Evolutionary conservation across 148 eudicot genomes (phyloP).

Genomic region (Mesembryanthemum crystallinum): DNA sequence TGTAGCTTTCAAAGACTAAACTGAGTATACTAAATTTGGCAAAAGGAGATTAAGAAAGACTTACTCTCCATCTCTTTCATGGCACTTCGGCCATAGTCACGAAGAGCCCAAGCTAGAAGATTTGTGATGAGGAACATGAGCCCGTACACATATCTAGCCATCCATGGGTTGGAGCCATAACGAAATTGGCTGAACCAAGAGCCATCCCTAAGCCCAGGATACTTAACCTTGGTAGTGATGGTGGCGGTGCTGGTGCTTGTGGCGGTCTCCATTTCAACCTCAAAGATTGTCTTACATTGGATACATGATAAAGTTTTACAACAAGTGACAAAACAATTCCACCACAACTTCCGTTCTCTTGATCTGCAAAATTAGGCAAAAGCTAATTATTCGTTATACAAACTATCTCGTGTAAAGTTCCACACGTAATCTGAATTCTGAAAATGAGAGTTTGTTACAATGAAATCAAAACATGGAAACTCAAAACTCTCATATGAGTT

Average conservation of each 20-base stretch:
- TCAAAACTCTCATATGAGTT: background rate
- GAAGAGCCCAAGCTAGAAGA: constrained; percentile 81
- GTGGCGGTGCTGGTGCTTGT: constrained; percentile 21
- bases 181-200: constrained; percentile 70
- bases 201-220: constrained; percentile 50
- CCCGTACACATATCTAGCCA: constrained; percentile 87
- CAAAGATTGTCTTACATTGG: constrained; percentile 5
- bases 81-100: constrained; percentile 65
- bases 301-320: background rate
- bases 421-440: background rate
- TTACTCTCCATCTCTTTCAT: constrained; percentile 58
- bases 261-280: constrained; percentile 42
- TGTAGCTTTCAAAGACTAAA: background rate
- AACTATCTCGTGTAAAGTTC: background rate
- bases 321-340: background rate
- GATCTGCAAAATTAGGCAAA: constrained; percentile 22
- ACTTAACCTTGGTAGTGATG: constrained; percentile 34
- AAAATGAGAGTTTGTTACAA: constrained; percentile 6
- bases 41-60: constrained; percentile 16
- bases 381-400: background rate
- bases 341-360: constrained; percentile 27
- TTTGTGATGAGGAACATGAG: constrained; percentile 69
- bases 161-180: constrained; percentile 78
- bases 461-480: background rate
- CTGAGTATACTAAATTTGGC: background rate